Evolutionary conservation across 352 stramenopile genomes (phyloP).

Genomic region (Salisapilia sapeloensis): DNA sequence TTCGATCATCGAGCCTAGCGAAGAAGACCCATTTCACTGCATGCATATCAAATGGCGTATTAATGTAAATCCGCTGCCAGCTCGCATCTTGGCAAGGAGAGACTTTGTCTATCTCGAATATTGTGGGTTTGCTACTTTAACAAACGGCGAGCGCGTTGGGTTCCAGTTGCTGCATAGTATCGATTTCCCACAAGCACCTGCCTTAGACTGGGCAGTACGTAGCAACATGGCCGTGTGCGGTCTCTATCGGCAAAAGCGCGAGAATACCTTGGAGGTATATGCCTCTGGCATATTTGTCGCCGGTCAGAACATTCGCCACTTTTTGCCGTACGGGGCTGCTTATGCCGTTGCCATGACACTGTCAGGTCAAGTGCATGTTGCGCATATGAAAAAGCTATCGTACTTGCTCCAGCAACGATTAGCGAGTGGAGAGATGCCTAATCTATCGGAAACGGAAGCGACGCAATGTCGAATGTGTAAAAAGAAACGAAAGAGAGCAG

Average conservation of each 20-base stretch:
- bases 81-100: slow-evolving; percentile 12
- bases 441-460: too few species aligned
- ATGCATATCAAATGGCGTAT: slow-evolving; percentile 15
- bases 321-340: slow-evolving; percentile 8
- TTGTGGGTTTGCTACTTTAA: slow-evolving; percentile 11
- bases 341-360: too few species aligned
- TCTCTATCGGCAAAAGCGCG: slow-evolving; percentile 12
- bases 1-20: slow-evolving; percentile 18
- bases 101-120: slow-evolving; percentile 23
- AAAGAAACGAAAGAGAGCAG: slow-evolving; percentile 12
- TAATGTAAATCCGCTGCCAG: too few species aligned
- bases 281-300: slow-evolving; percentile 8
- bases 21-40: slow-evolving; percentile 18
- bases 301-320: too few species aligned
- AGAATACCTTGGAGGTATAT: slow-evolving; percentile 12
- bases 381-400: slow-evolving; percentile 1
- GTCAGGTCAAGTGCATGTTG: slow-evolving; percentile 14
- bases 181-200: slow-evolving; percentile 11
- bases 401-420: too few species aligned
- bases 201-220: slow-evolving; percentile 11
- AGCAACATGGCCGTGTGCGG: slow-evolving; percentile 13
- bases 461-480: too few species aligned
- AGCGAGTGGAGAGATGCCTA: too few species aligned
- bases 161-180: slow-evolving; percentile 24
- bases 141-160: slow-evolving; percentile 13